phyloP scores from a whole-genome alignment of 2,329 filamentous ascomycete species.

The Dichotomopilus funicola region DNA sequence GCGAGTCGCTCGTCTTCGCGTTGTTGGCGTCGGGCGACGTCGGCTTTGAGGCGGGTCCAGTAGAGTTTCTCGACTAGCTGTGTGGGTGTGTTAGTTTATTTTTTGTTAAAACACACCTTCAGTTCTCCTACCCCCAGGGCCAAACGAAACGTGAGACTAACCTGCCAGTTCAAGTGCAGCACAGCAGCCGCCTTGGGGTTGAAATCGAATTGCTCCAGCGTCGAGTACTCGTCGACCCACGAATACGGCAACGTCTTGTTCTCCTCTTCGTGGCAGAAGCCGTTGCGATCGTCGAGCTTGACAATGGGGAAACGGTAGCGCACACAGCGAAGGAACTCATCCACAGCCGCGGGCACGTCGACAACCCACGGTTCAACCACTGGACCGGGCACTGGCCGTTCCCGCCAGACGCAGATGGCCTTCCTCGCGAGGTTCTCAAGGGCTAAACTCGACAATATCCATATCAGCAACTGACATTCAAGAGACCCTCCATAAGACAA shows the following conservation, averaged over 20 bases:
- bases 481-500: neutral
- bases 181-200: slow-evolving; percentile 18
- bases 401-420: slow-evolving; percentile 15
- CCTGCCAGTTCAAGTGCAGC: slow-evolving; percentile 17
- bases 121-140: neutral
- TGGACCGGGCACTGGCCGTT: slow-evolving; percentile 7
- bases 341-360: slow-evolving; percentile 8
- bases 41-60: slow-evolving; percentile 17
- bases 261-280: slow-evolving; percentile 14
- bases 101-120: neutral
- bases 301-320: slow-evolving; percentile 17
- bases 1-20: slow-evolving; percentile 4
- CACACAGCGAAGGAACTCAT: slow-evolving; percentile 18
- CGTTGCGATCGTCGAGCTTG: slow-evolving; percentile 18
- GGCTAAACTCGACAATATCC: neutral
- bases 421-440: slow-evolving; percentile 15
- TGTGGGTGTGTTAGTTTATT: neutral
- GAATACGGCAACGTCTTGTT: slow-evolving; percentile 6
- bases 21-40: slow-evolving; percentile 11
- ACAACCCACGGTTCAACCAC: slow-evolving; percentile 2
- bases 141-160: neutral
- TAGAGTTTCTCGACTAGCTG: slow-evolving; percentile 20
- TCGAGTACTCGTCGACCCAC: slow-evolving; percentile 9
- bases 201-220: slow-evolving; percentile 9
- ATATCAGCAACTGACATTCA: too few species aligned